Evolutionary conservation across 1,284 basidiomycete species (phyloP).

Genomic region (Kalmanozyma brasiliensis): DNA sequence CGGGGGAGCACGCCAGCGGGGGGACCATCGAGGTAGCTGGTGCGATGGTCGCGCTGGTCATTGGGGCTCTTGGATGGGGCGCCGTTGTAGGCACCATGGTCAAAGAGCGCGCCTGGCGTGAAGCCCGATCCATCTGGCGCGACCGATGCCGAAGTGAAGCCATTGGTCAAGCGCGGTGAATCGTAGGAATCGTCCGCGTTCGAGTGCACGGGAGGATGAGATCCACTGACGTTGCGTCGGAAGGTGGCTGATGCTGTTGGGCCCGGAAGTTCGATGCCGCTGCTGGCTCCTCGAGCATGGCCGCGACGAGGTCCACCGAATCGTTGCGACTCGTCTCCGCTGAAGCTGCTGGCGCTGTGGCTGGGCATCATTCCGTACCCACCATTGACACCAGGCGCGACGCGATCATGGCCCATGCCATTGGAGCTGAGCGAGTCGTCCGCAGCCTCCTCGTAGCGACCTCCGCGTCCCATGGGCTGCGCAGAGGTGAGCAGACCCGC

Average conservation of each 20-base stretch:
- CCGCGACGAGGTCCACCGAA: conserved; percentile 18
- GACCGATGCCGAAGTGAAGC: conserved; percentile 6
- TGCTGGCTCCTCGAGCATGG: conserved; percentile 43
- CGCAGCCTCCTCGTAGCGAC: conserved; percentile 36
- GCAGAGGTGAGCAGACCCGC: conserved; percentile 40
- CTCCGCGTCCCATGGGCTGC: conserved; percentile 49
- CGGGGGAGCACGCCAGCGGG: conserved; percentile 18
- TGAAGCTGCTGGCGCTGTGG: conserved; percentile 36
- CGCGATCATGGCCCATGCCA: conserved; percentile 8
- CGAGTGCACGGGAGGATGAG: conserved; percentile 39
- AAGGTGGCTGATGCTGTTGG: conserved; percentile 45
- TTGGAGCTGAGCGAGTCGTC: conserved; percentile 36
- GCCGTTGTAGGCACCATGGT: conserved; percentile 32
- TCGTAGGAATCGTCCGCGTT: conserved; percentile 27
- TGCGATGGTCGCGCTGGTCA: conserved; percentile 27
- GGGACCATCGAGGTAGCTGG: conserved; percentile 14
- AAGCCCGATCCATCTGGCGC: conserved; percentile 49
- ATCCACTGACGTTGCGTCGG: conserved; percentile 43
- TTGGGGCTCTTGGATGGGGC: conserved; percentile 21
- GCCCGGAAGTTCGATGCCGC: conserved; percentile 44
- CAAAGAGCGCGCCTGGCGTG: conserved; percentile 42
- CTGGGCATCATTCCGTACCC: conserved; percentile 33
- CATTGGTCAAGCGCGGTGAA: conserved; percentile 19
- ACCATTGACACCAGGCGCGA: conserved; percentile 5
- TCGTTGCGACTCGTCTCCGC: conserved; percentile 23